Evolutionary conservation across 345 rosid species (phyloP).

Genomic region (Populus tremula): DNA sequence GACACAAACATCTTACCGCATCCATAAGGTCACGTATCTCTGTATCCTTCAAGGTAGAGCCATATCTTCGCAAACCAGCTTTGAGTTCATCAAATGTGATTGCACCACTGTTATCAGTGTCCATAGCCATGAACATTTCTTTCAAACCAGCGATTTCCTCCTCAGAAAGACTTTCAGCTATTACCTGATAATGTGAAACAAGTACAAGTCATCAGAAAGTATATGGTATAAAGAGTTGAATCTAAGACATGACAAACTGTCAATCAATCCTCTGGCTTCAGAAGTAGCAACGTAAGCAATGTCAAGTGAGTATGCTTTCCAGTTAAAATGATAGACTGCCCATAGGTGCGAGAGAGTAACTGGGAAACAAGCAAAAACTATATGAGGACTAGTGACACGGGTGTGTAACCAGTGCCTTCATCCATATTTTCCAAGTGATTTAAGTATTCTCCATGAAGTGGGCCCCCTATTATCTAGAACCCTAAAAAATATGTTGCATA

Average conservation of each 20-base stretch:
- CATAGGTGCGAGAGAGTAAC: not conserved
- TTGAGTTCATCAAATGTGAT: slow-evolving; percentile 96
- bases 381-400: not conserved
- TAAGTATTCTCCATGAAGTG: not conserved
- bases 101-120: slow-evolving; percentile 95
- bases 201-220: not conserved
- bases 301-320: not conserved
- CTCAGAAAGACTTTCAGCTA: slow-evolving; percentile 97
- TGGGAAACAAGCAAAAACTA: not conserved
- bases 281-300: not conserved
- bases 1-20: slow-evolving; percentile 55
- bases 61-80: slow-evolving; percentile 93
- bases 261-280: not conserved
- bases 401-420: no score
- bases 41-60: slow-evolving; percentile 90
- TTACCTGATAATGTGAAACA: slow-evolving; percentile 56
- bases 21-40: slow-evolving; percentile 98
- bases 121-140: slow-evolving; percentile 93
- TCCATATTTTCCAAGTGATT: not conserved
- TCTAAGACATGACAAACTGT: not conserved
- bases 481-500: not conserved
- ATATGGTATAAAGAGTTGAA: not conserved
- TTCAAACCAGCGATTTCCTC: slow-evolving; percentile 96
- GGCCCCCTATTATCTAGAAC: not conserved
- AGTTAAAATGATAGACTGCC: not conserved